A percentile compares a stretch with the other conserved stretches of the same genome.
Evolutionary conservation across 2,329 filamentous ascomycete species (phyloP).

Genomic region (Nannizziopsis barbatae): DNA sequence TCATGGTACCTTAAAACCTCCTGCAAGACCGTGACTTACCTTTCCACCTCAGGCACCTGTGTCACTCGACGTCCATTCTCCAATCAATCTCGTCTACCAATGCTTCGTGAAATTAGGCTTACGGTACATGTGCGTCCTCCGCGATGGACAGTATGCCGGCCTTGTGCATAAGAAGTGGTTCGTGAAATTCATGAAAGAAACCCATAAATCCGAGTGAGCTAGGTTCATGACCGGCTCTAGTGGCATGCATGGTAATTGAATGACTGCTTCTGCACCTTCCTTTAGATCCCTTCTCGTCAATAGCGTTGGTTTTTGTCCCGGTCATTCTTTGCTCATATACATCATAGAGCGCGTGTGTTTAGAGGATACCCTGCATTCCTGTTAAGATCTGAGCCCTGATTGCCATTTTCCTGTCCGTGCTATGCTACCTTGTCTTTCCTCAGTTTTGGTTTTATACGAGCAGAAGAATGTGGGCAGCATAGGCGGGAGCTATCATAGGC

Average conservation of each 20-base stretch:
- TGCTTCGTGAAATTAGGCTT: constrained; percentile 90
- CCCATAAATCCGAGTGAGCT: constrained; percentile 7
- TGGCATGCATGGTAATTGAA: not conserved
- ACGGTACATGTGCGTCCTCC: constrained; percentile 80
- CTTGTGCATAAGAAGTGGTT: constrained; percentile 97
- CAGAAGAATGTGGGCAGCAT: too few relatives aligned
- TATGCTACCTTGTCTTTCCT: too few relatives aligned
- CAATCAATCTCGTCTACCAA: constrained; percentile 92
- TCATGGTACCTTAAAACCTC: not conserved
- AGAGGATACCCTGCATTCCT: too few relatives aligned
- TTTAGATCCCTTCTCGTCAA: not conserved
- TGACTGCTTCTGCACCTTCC: not conserved
- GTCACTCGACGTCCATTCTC: constrained; percentile 73
- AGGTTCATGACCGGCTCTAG: not conserved
- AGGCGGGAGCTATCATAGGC: too few relatives aligned
- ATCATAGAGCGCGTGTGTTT: too few relatives aligned
- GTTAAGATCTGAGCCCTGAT: too few relatives aligned
- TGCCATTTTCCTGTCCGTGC: too few relatives aligned
- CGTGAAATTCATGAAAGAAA: constrained; percentile 80
- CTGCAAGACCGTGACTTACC: constrained; percentile 3
- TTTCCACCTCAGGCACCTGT: constrained; percentile 56
- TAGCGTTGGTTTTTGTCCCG: too few relatives aligned
- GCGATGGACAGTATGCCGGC: constrained; percentile 74
- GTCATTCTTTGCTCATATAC: too few relatives aligned
- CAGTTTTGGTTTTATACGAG: too few relatives aligned